phyloP scores from a whole-genome alignment of 2,329 filamentous ascomycete species.

The Hypoxylon sp. region DNA sequence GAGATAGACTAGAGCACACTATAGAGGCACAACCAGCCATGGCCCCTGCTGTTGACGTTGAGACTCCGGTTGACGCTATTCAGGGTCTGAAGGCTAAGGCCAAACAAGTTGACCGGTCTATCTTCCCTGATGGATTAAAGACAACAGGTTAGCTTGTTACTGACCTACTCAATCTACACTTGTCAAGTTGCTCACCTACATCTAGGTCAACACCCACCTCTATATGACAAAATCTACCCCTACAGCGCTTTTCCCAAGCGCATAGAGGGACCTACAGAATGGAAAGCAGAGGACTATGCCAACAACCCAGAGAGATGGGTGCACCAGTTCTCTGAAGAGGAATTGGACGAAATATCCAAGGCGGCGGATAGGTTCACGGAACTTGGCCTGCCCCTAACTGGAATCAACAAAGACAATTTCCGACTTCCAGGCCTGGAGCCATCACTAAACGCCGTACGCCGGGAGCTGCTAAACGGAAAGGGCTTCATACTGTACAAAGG shows the following conservation, averaged over 20 bases:
- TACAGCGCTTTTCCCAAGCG: constrained; percentile 76
- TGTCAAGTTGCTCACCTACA: constrained; percentile 26
- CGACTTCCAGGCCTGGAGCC: constrained; percentile 69
- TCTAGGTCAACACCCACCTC: constrained; percentile 75
- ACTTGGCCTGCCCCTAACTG: constrained; percentile 73
- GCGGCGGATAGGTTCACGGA: constrained; percentile 75
- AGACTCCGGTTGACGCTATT: constrained; percentile 42
- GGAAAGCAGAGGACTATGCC: constrained; percentile 74
- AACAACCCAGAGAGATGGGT: constrained; percentile 77
- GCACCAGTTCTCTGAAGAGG: constrained; percentile 73
- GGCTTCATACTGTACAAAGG: constrained; percentile 93
- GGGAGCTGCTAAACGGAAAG: constrained; percentile 84
- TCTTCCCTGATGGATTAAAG: constrained; percentile 77
- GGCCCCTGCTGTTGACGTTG: constrained; percentile 51
- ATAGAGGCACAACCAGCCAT: constrained; percentile 38
- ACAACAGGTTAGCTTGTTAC: constrained; percentile 59
- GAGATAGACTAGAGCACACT: constrained; percentile 22
- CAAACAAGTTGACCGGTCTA: constrained; percentile 54
- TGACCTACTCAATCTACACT: background rate
- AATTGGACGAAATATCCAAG: constrained; percentile 72
- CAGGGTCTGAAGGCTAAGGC: constrained; percentile 47
- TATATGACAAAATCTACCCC: constrained; percentile 72
- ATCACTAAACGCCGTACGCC: constrained; percentile 69
- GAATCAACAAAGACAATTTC: constrained; percentile 73
- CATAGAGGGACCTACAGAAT: constrained; percentile 77